Evolutionary conservation across 805 yeast genomes (phyloP).

Genomic region (Lachancea mirantina): DNA sequence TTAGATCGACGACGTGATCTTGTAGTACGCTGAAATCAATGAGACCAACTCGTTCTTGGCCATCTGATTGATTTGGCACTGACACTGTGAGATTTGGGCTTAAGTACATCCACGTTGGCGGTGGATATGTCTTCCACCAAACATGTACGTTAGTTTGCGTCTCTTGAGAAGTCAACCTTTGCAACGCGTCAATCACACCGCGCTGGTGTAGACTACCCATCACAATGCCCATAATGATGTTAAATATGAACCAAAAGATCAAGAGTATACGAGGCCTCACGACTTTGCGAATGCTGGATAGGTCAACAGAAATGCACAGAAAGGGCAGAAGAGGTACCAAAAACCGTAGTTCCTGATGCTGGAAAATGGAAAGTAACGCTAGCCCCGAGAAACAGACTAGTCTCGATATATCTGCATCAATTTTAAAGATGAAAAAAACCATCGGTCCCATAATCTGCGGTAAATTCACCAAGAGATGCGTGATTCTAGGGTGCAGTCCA

Average conservation of each 20-base stretch:
- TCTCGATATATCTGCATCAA: slow-evolving; percentile 40
- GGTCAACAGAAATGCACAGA: slow-evolving; percentile 48
- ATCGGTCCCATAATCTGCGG: slow-evolving; percentile 84
- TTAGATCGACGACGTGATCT: slow-evolving; percentile 36
- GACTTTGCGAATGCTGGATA: slow-evolving; percentile 26
- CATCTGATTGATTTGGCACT: slow-evolving; percentile 17
- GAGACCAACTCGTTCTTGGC: slow-evolving; percentile 18
- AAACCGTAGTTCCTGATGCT: slow-evolving; percentile 94
- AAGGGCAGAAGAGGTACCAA: slow-evolving; percentile 73
- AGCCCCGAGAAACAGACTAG: slow-evolving; percentile 58
- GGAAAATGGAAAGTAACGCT: slow-evolving; percentile 55
- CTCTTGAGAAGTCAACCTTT: slow-evolving; percentile 29
- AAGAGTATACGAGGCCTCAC: slow-evolving; percentile 16
- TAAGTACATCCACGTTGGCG: slow-evolving; percentile 78
- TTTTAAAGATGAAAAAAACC: slow-evolving; percentile 36
- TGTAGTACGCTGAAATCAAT: slow-evolving; percentile 9
- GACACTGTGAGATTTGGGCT: slow-evolving; percentile 19
- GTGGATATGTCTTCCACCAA: slow-evolving; percentile 94
- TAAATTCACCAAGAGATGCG: slow-evolving; percentile 65
- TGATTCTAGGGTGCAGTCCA: slow-evolving; percentile 75
- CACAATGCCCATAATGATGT: slow-evolving; percentile 46
- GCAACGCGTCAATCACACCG: slow-evolving; percentile 70
- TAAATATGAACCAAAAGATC: slow-evolving; percentile 57
- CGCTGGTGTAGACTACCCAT: slow-evolving; percentile 88
- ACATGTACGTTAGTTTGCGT: slow-evolving; percentile 38